phyloP scores from a whole-genome alignment of 495 filamentous ascomycete genomes.

The Xylona heveae region DNA sequence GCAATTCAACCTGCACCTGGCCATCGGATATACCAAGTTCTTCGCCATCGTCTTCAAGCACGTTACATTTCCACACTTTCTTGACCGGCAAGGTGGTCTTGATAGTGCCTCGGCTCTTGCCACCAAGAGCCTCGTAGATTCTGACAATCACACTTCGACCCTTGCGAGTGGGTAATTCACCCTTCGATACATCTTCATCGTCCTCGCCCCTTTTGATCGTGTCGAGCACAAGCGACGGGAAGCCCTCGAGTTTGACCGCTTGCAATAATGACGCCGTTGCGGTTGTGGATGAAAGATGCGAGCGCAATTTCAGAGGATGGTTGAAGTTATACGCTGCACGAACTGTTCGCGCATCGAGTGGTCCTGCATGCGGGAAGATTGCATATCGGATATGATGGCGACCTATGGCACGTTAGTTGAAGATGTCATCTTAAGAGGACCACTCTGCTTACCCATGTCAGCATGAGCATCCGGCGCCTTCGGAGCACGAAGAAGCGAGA shows the following conservation, averaged over 20 bases:
- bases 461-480: constrained; percentile 92
- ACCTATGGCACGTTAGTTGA: constrained; percentile 11
- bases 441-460: constrained; percentile 48
- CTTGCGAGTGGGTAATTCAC: constrained; percentile 41
- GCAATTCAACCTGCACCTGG: constrained; percentile 42
- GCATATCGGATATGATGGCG: constrained; percentile 76
- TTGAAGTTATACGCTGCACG: constrained; percentile 82
- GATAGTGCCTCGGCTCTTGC: constrained; percentile 45
- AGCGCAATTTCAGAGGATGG: constrained; percentile 31
- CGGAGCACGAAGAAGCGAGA: constrained; percentile 74
- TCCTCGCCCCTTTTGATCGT: constrained; percentile 86
- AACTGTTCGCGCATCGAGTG: constrained; percentile 48
- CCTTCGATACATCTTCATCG: constrained; percentile 65
- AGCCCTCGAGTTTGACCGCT: constrained; percentile 31
- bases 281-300: constrained; percentile 7
- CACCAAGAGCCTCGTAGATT: constrained; percentile 83
- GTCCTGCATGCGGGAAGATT: constrained; percentile 65
- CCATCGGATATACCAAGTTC: constrained; percentile 26
- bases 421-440: neutral
- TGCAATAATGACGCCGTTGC: constrained; percentile 15
- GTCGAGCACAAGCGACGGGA: constrained; percentile 51
- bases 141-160: constrained; percentile 65
- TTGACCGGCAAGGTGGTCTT: constrained; percentile 43
- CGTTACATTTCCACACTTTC: constrained; percentile 61
- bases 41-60: constrained; percentile 50